Conservation (phyloP, 2,329 filamentous ascomycete genomes). For the Dothidotthia symphoricarpi region DNA sequence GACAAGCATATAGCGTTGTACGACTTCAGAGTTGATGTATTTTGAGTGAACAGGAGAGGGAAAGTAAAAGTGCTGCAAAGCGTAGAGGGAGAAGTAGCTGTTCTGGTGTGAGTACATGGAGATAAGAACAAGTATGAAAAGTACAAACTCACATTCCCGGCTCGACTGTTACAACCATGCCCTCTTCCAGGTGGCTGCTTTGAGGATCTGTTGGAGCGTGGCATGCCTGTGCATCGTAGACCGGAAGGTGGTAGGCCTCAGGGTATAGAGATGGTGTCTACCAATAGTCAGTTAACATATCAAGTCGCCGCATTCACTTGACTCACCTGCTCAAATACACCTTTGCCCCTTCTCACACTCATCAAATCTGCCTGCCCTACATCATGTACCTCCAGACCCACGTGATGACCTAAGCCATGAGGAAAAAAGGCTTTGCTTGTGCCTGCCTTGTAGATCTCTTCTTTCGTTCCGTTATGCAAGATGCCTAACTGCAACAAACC, state of each 20-base stretch:
- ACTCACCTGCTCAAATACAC: constrained; percentile 25
- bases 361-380: constrained; percentile 39
- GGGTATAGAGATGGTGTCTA: constrained; percentile 36
- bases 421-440: constrained; percentile 91
- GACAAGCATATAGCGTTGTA: constrained; percentile 79
- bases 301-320: background rate
- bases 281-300: constrained; percentile 6
- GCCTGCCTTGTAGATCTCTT: constrained; percentile 72
- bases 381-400: constrained; percentile 92
- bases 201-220: constrained; percentile 32
- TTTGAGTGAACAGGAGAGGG: constrained; percentile 68
- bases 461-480: constrained; percentile 60
- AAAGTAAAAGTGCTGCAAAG: constrained; percentile 73
- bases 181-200: constrained; percentile 47
- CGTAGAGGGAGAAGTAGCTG: constrained; percentile 90
- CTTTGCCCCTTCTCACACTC: constrained; percentile 28
- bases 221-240: constrained; percentile 32
- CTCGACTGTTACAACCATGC: constrained; percentile 58
- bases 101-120: constrained; percentile 26
- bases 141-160: constrained; percentile 48
- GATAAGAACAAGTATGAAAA: background rate
- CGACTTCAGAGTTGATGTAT: constrained; percentile 71
- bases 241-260: constrained; percentile 32
- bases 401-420: constrained; percentile 85
- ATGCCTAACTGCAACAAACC: constrained; percentile 72